A percentile compares a stretch with the other conserved stretches of the same genome.
Conservation (phyloP, 2,329 filamentous ascomycete species). For the Fusarium musae region DNA sequence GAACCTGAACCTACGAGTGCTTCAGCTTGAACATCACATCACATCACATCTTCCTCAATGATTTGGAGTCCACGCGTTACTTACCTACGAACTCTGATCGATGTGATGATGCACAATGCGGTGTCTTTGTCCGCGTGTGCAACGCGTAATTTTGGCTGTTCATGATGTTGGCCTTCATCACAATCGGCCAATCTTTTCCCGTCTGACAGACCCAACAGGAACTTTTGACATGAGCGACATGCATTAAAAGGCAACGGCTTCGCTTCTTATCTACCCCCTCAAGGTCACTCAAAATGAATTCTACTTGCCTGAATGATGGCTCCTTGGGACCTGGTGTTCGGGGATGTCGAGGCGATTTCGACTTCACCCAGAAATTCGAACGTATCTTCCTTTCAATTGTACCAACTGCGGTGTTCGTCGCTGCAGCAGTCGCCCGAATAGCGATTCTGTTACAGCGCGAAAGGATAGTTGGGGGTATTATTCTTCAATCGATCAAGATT, state of each 20-base stretch:
- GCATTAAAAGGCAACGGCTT: neutral
- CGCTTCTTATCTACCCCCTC: neutral
- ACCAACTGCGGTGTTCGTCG: constrained; percentile 54
- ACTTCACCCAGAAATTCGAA: constrained; percentile 63
- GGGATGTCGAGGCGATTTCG: constrained; percentile 60
- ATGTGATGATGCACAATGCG: no score
- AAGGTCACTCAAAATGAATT: constrained; percentile 28
- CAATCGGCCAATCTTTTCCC: constrained; percentile 16
- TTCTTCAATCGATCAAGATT: constrained; percentile 49
- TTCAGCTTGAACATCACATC: neutral
- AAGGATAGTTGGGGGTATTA: constrained; percentile 49
- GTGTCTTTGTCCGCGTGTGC: neutral
- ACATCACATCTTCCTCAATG: neutral
- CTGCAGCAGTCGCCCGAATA: constrained; percentile 49
- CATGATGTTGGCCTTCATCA: neutral
- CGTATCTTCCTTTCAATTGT: constrained; percentile 58
- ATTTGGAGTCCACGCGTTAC: neutral
- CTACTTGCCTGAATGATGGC: constrained; percentile 49
- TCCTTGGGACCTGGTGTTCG: constrained; percentile 57
- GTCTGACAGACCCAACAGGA: neutral
- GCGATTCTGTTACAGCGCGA: constrained; percentile 47
- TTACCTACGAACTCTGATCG: neutral
- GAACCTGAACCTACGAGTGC: neutral
- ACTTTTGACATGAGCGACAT: neutral
- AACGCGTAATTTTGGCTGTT: neutral